Evolutionary conservation across 108 stramenopile species (phyloP).

Genomic region (Cyclotella atomus): DNA sequence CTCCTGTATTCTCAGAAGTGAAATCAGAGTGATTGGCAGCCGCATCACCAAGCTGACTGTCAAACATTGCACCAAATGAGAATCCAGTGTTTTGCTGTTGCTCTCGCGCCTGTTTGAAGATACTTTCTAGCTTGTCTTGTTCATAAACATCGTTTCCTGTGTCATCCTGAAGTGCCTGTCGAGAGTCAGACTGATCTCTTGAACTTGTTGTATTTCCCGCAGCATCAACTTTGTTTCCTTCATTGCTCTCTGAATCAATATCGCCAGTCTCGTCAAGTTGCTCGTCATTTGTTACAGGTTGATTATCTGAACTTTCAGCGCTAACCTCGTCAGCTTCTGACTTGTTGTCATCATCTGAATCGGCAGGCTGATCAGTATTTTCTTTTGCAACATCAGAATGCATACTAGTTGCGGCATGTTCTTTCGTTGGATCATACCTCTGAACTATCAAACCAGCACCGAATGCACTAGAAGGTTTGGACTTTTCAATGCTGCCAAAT

Average conservation of each 20-base stretch:
- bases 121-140: conserved; percentile 73
- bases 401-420: conserved; percentile 2
- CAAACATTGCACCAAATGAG: conserved; percentile 43
- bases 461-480: not conserved
- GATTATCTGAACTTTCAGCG: conserved; percentile 5
- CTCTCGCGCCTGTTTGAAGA: conserved; percentile 75
- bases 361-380: conserved; percentile 13
- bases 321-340: not conserved
- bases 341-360: not conserved
- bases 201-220: not conserved
- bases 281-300: conserved; percentile 5
- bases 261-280: no score
- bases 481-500: not conserved
- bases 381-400: not conserved
- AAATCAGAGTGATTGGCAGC: not conserved
- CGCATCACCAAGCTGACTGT: not conserved
- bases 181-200: not conserved
- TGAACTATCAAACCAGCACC: conserved; percentile 32
- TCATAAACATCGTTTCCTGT: conserved; percentile 52
- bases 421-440: conserved; percentile 57
- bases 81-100: conserved; percentile 12
- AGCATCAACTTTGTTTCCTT: conserved; percentile 4
- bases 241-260: no score
- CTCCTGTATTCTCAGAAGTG: conserved; percentile 4
- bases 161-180: not conserved